phyloP scores from a whole-genome alignment of 2,329 filamentous ascomycete genomes.

The Xylaria arbuscula region DNA sequence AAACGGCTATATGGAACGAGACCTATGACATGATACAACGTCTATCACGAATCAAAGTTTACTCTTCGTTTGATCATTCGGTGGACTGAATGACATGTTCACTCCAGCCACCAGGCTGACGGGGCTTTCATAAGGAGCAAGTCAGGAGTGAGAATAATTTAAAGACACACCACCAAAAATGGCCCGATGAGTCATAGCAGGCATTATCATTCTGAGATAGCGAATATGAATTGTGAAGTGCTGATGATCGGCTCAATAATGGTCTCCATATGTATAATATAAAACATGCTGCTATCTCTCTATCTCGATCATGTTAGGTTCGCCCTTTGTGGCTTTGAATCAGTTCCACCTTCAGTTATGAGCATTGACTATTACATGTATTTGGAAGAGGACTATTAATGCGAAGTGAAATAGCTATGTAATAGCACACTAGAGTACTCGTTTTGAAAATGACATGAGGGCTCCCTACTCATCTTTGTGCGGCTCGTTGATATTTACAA shows the following conservation, averaged over 20 bases:
- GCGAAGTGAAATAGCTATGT: too few relatives aligned
- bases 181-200: not conserved
- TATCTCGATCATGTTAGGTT: not conserved
- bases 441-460: too few relatives aligned
- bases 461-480: too few relatives aligned
- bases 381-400: not conserved
- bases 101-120: not conserved
- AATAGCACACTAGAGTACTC: too few relatives aligned
- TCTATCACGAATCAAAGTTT: slow-evolving; percentile 16
- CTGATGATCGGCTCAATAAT: not conserved
- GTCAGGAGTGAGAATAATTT: not conserved
- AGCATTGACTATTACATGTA: not conserved
- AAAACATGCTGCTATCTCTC: not conserved
- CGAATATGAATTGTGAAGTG: slow-evolving; percentile 3
- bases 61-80: not conserved
- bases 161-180: not conserved
- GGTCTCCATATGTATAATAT: not conserved
- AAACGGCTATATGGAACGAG: slow-evolving; percentile 30
- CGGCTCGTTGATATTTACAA: too few relatives aligned
- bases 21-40: slow-evolving; percentile 28
- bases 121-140: not conserved
- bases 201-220: not conserved
- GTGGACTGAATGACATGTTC: not conserved
- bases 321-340: not conserved
- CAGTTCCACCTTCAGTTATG: not conserved